Percentiles rank a stretch among this genome's conserved stretches.
Evolutionary conservation across 805 yeast species (phyloP).

Genomic region (Candida chilensis): DNA sequence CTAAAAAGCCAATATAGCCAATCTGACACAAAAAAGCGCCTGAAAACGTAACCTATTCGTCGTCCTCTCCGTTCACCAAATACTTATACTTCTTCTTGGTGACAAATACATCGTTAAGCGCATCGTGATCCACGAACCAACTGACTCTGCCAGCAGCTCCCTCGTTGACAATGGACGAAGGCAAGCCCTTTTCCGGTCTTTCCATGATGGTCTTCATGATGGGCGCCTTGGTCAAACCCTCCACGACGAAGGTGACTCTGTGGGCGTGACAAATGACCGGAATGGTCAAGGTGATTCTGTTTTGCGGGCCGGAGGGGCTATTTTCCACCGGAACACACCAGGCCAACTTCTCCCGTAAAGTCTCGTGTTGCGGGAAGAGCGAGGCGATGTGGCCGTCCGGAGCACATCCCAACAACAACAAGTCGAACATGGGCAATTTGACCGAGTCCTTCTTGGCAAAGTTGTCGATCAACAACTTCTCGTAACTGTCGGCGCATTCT

Average conservation of each 20-base stretch:
- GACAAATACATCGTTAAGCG: constrained; percentile 69
- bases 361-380: constrained; percentile 88
- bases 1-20: background rate
- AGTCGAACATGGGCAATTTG: constrained; percentile 89
- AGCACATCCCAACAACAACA: constrained; percentile 90
- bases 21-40: background rate
- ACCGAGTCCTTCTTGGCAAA: constrained; percentile 97
- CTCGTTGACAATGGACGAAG: constrained; percentile 88
- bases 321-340: constrained; percentile 93
- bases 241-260: constrained; percentile 89
- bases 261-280: constrained; percentile 94
- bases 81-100: constrained; percentile 67
- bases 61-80: constrained; percentile 19
- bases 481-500: constrained; percentile 92
- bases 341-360: constrained; percentile 80
- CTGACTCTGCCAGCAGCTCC: constrained; percentile 94
- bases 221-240: constrained; percentile 93
- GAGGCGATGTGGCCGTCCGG: constrained; percentile 98
- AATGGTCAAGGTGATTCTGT: constrained; percentile 81
- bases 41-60: background rate
- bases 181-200: constrained; percentile 93
- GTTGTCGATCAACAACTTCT: constrained; percentile 73
- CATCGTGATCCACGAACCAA: constrained; percentile 96
- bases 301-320: constrained; percentile 83
- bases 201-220: constrained; percentile 88